Evolutionary conservation across 768 basidiomycete genomes (phyloP), one percentile per base, ranked within the genome.

Genomic region (Lactarius tabidus): DNA sequence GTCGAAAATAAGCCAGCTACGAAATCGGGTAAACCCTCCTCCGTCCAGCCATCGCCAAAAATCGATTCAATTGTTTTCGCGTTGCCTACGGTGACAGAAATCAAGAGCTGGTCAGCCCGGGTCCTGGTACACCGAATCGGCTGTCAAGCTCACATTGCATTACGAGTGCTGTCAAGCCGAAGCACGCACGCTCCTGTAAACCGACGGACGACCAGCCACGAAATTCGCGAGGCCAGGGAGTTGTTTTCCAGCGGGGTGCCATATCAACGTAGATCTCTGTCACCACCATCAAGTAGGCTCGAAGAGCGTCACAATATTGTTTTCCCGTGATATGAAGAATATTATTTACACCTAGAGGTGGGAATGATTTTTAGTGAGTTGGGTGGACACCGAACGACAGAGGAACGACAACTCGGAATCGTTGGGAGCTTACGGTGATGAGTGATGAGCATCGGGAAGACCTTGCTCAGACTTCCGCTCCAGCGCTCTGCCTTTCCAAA

Each of bases 381-480:
- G 2, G 14, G 2, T 26, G 14, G 15, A 51, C 14, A 26, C 14
- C 26, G 6, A 51, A 51, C 14, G 14, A 51, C 28, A 12, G n/a
- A 23, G 8, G 8, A 20, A 53, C 17, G 36, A 31, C 3, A 12
- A 20, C 33, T n/a, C 55, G 20, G n/a, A 45, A 38, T 12, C 2
- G 7, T 33, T 29, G 31, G 29, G 31, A 26, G 41, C 65, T 38
- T 41, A 66, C 65, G 48, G n/a, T 53, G 65, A 53, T 66, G 65
- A 6, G 28, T 20, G 48, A 58, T 26, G 41, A 62, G 51, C 39
- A 23, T 4, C 20, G 65, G 65, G 8, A 66, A 38, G 9, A 62
- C 60, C 2, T 17, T 6, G 38, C 60, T 66, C 51, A 62, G 26
- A 55, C 55, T 57, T 18, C n/a, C 36, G 20, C 52, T 26, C 65